Evolutionary conservation across 2,329 filamentous ascomycete genomes (phyloP), one percentile per base, ranked within the genome.

Genomic region (Neurospora crassa): DNA sequence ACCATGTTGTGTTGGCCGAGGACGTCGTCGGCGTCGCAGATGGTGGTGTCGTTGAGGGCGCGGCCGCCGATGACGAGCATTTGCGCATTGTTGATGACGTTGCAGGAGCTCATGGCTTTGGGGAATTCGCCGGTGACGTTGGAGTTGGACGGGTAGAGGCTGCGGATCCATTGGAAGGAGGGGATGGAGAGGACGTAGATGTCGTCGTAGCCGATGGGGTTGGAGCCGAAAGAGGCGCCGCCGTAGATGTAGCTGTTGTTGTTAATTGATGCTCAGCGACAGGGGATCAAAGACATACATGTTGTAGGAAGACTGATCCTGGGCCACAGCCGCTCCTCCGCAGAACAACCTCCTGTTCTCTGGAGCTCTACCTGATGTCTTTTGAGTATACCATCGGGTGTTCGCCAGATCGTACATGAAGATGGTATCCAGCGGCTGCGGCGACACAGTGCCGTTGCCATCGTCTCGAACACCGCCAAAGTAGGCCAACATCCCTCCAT

Each of bases 111-210:
- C 69, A 68, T 68, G 59, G 68, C 71, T 43, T 74, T 72, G 14
- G 73, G 73, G 40, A 68, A 73, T 1, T 47, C 43, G 4, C 72
- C 72, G 10, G 72, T 71, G 2, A 69, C 24, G 59, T 74, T 74
- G 70, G 69, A 70, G 40, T 41, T 34, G 7, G 67, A 7, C 2
- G 73, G 72, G 40, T 72, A 73, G 0, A 71, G 72, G 8, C 70
- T 67, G 18, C 71, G 37, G 69, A 74, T 74, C 73, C 73, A 74
- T 40, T 72, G 69, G 68, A 73, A 74, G 37, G 67, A 69, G 4
- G 73, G 73, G 42, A 74, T 72, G 12, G 73, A 70, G 16, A 74
- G 70, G 67, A 74, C 71, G 70, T 74, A 73, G 40, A 74, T 71
- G 59, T 74, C 73, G 68, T 74, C 73, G 41, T 45, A 73, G 24